These are phyloP conservation scores for Colletotrichum tofieldiae DNA, from an alignment of 2,329 filamentous ascomycete species.

Conservation along the genomic window DNA sequence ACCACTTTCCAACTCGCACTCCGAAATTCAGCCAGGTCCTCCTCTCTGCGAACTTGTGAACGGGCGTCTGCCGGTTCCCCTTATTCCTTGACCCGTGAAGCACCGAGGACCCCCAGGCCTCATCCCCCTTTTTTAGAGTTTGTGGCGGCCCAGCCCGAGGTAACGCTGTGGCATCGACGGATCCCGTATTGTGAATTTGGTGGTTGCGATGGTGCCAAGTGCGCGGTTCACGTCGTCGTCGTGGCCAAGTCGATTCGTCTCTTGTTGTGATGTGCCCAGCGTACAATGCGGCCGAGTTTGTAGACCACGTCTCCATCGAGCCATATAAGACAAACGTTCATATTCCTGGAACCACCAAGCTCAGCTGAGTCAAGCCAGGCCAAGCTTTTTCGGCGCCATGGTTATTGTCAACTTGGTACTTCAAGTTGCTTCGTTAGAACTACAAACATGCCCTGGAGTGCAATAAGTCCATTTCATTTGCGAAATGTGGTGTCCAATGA, in stretches of 20 bases:
- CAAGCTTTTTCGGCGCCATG: background rate
- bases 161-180: conserved; percentile 6
- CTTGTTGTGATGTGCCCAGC: background rate
- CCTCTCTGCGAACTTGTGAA: conserved; percentile 1
- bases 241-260: conserved; percentile 14
- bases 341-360: background rate
- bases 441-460: background rate
- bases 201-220: conserved; percentile 16
- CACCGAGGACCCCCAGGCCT: background rate
- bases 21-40: conserved; percentile 13
- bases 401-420: background rate
- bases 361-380: background rate
- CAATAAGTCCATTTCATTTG: background rate
- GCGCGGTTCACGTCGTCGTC: conserved; percentile 1
- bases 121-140: conserved; percentile 34
- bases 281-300: background rate
- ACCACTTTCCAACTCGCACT: background rate
- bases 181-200: background rate
- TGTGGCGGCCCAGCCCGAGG: conserved; percentile 25
- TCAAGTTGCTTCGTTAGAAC: background rate
- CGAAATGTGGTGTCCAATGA: background rate
- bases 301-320: background rate
- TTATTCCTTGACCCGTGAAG: background rate
- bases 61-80: background rate
- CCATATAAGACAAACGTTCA: background rate